Percentiles rank a stretch among this genome's conserved stretches.
Evolutionary conservation across 164 flowering plant genomes (phyloP).

Genomic region (Tinospora cordifolia): DNA sequence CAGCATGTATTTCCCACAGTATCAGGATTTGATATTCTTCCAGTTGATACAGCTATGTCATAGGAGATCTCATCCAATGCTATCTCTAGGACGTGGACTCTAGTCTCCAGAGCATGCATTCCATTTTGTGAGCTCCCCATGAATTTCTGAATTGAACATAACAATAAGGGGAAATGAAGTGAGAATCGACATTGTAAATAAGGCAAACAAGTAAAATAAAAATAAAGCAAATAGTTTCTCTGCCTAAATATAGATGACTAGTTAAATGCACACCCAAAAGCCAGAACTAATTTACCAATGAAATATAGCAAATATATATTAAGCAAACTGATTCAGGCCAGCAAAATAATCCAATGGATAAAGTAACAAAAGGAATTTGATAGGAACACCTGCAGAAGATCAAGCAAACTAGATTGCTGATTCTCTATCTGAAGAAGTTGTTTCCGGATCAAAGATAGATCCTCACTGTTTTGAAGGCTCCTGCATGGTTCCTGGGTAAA

Average conservation of each 20-base stretch:
- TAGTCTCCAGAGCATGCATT: constrained; percentile 74
- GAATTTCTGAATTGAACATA: constrained; percentile 41
- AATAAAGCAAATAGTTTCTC: background rate
- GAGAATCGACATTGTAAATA: background rate
- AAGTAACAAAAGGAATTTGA: constrained; percentile 1
- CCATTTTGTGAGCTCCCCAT: constrained; percentile 84
- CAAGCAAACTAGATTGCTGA: constrained; percentile 72
- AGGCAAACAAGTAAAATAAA: background rate
- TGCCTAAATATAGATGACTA: background rate
- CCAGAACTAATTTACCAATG: background rate
- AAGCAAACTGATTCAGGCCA: background rate
- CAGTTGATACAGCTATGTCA: constrained; percentile 64
- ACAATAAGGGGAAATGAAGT: constrained; percentile 1
- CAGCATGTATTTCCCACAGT: constrained; percentile 50
- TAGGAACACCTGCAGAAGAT: constrained; percentile 68
- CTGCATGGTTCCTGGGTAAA: constrained; percentile 24
- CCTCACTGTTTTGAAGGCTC: constrained; percentile 48
- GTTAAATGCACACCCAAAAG: background rate
- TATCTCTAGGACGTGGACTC: constrained; percentile 83
- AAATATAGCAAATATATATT: background rate
- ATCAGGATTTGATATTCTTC: constrained; percentile 40
- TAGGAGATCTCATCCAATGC: constrained; percentile 77
- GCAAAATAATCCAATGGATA: background rate
- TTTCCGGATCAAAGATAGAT: constrained; percentile 59
- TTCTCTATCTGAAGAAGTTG: constrained; percentile 85